Base-by-base conservation (phyloP, 108 stramenopile genomes). In the Aurantiochytrium sp. region DNA sequence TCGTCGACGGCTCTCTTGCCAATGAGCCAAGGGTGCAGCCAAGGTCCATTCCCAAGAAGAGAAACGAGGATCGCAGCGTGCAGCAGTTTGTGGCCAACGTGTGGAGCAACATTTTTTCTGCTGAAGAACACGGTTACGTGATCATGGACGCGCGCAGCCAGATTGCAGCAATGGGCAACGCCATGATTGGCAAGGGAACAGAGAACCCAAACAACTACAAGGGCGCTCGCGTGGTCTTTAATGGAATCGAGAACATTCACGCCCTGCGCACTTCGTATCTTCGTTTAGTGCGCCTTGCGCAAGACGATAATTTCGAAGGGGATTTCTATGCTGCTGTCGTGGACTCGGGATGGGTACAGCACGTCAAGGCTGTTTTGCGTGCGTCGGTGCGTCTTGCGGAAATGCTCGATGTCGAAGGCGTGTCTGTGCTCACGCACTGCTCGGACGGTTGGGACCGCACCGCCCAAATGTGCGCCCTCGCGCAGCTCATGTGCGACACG, bases 371-470 rank as follows among this genome's bases (percentile, higher is more conserved):
- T 29, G 90, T 94, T 4, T 53, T 94, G 69, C 58, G 53, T 23
- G 93, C 92, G 28, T 60, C 91, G 18, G 71, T 90, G 35, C 76
- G 90, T 59, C 90, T 91, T 28, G 90, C 90, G 5, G 44, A 58
- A 4, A 23, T n/a, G 5, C 51, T 94, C 19, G 64, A 88, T 16
- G 58, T 55, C 2, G 87, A 93, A 58, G 87, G 83, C 23, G 58
- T 69, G 73, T 89, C 90, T 49, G 91, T 93, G 60, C 72, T 94
- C 5, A 92, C 94, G 43, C 94, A 94, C 87, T 95, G 94, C 91
- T 93, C 92, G 44, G 94, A 95, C 53, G 94, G 94, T 57, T 95
- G 94, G 94, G 94, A 95, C 87, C 91, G 94, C 18, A 95, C 94
- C 5, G 92, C 94, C 4, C 94, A 95, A 89, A 64, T 95, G 16